Base-by-base conservation (phyloP, 495 filamentous ascomycete genomes). In the Daldinia decipiens region DNA sequence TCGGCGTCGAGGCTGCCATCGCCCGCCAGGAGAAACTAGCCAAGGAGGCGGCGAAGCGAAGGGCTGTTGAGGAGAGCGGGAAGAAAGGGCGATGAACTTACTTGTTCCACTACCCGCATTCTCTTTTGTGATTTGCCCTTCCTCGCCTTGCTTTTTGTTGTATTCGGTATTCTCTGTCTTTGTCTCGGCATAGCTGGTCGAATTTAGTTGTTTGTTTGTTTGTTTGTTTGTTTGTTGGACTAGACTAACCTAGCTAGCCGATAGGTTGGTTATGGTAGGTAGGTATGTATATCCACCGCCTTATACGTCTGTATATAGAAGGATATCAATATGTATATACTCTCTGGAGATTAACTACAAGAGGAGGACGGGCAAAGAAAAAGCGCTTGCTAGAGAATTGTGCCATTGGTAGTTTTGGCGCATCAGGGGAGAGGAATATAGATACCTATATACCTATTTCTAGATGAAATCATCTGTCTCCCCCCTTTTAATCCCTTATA, bases 1-100 rank as follows among this genome's bases (percentile, higher is more conserved):
- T 99, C 77, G 96, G 94, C 51, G 91, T 94, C 29, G 95, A 99
- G 81, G 95, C 89, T 0, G 81, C 87, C 45, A 93, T 97, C 69
- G 89, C 92, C 72, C 84, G 92, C 72, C 84, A 87, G 65, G 93
- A 97, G 82, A 98, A 98, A 84, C 78, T 87, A 51, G 90, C 90
- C 2, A 97, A 95, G 83, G 92, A 93, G 80, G 81, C 76, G 72
- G 88, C 86, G 8, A 92, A 90, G 82, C 40, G 34, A 68, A 77
- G 79, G 76, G 79, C 77, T 59, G 82, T 79, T 50, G 78, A 68
- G 53, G 84, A 83, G 34, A 36, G 75, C 51, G 34, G n/a, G 56
- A 84, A 66, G 56, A 84, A 82, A 73, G 75, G 60, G 29, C 77
- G 79, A 45, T 78, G 51, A 68, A n/a, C n/a, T n/a, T n/a, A n/a